Conservation (phyloP, 1,284 basidiomycete genomes). For the Melampsora americana region DNA sequence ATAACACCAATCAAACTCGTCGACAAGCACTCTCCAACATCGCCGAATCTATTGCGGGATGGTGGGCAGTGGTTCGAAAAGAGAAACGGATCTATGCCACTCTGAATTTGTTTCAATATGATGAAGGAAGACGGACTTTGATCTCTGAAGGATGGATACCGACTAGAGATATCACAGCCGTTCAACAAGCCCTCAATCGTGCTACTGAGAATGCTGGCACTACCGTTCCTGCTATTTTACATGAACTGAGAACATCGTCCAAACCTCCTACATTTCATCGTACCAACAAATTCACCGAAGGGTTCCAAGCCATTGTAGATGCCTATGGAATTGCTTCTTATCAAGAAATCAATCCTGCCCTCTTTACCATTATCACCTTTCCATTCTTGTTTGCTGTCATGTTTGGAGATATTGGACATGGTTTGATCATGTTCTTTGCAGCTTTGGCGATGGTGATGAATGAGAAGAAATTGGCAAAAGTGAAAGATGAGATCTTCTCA, state of each 20-base stretch:
- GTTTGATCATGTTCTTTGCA: conserved; percentile 72
- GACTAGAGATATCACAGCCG: conserved; percentile 77
- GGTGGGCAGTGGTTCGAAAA: conserved; percentile 90
- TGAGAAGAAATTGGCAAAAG: conserved; percentile 75
- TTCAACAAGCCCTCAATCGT: conserved; percentile 82
- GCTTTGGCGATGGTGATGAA: conserved; percentile 79
- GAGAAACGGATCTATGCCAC: conserved; percentile 96
- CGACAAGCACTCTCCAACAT: conserved; percentile 79
- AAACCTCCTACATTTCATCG: conserved; percentile 93
- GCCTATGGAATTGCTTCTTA: conserved; percentile 92
- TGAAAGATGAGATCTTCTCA: conserved; percentile 66
- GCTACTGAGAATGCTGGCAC: conserved; percentile 96
- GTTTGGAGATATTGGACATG: conserved; percentile 99
- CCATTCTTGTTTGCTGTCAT: conserved; percentile 99
- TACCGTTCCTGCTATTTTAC: conserved; percentile 82
- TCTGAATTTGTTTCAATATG: conserved; percentile 89
- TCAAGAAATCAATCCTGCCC: conserved; percentile 94
- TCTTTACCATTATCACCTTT: conserved; percentile 91
- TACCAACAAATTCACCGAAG: conserved; percentile 94
- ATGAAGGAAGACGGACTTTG: conserved; percentile 86
- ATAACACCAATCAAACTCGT: conserved; percentile 81
- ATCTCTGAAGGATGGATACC: conserved; percentile 98
- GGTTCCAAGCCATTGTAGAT: conserved; percentile 97
- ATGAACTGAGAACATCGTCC: conserved; percentile 83
- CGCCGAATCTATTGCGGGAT: conserved; percentile 79